Conservation (phyloP, 2,329 filamentous ascomycete genomes). For the Monosporascus sp. region DNA sequence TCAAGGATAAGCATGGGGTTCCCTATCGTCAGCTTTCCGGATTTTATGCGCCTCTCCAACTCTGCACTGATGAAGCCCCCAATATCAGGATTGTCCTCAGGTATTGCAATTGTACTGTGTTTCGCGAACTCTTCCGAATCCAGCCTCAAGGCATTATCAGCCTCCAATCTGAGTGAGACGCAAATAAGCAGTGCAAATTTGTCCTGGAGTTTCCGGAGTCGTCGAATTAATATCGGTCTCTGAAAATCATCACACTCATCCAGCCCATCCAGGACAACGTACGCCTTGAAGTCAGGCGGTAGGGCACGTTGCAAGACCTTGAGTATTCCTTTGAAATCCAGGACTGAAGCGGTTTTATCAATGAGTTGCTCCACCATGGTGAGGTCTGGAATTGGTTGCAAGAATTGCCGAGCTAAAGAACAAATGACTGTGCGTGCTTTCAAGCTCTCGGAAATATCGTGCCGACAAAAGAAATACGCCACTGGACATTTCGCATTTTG, state of each 20-base stretch:
- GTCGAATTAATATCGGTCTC: background rate
- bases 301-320: background rate
- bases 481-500: constrained; percentile 10
- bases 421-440: constrained; percentile 4
- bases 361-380: background rate
- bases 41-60: constrained; percentile 1
- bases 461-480: constrained; percentile 29
- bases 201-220: background rate
- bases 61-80: constrained; percentile 3
- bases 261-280: constrained; percentile 5
- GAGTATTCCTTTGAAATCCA: background rate
- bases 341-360: background rate
- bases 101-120: background rate
- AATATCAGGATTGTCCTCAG: constrained; percentile 6
- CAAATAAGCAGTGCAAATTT: background rate
- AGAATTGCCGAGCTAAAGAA: constrained; percentile 8
- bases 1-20: constrained; percentile 5
- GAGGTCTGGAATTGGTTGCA: background rate
- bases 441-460: constrained; percentile 3
- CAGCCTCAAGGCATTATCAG: constrained; percentile 1
- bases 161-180: constrained; percentile 4
- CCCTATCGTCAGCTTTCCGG: constrained; percentile 2
- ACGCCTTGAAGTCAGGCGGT: background rate
- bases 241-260: constrained; percentile 1
- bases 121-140: background rate